Conservation (phyloP, 2,329 filamentous ascomycete species). For the Microcyclospora tardicrescens region DNA sequence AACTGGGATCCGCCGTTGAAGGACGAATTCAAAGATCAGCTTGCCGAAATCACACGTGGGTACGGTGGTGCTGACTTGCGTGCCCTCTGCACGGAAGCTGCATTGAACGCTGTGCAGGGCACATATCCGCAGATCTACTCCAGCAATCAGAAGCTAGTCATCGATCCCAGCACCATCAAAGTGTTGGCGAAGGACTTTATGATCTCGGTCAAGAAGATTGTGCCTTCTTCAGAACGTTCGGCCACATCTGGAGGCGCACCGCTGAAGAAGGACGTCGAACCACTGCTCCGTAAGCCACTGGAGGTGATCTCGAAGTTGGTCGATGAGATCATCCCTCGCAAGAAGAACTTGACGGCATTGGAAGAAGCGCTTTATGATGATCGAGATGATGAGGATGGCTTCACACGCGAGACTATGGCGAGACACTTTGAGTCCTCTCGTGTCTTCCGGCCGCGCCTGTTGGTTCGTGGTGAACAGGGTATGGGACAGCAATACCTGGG, state of each 20-base stretch:
- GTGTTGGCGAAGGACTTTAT: slow-evolving; percentile 93
- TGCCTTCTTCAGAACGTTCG: slow-evolving; percentile 86
- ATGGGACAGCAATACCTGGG: slow-evolving; percentile 93
- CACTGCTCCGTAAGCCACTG: slow-evolving; percentile 64
- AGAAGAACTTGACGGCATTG: slow-evolving; percentile 75
- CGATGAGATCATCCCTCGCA: slow-evolving; percentile 66
- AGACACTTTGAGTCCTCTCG: slow-evolving; percentile 68
- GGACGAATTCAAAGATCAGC: slow-evolving; percentile 63
- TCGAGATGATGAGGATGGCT: slow-evolving; percentile 68
- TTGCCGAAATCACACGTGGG: slow-evolving; percentile 84
- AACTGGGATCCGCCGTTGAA: slow-evolving; percentile 74
- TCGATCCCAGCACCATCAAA: slow-evolving; percentile 71
- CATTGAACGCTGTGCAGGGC: slow-evolving; percentile 87
- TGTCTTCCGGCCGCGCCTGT: slow-evolving; percentile 74
- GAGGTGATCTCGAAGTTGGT: slow-evolving; percentile 48
- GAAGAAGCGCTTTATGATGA: slow-evolving; percentile 93
- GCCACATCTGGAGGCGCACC: slow-evolving; percentile 73
- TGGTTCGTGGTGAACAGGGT: slow-evolving; percentile 68
- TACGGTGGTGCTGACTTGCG: slow-evolving; percentile 93
- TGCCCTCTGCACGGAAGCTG: slow-evolving; percentile 88
- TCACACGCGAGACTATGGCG: slow-evolving; percentile 66
- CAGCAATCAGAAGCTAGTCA: slow-evolving; percentile 76
- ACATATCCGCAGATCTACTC: slow-evolving; percentile 94
- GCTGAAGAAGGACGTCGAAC: slow-evolving; percentile 66
- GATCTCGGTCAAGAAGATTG: slow-evolving; percentile 89